Evolutionary conservation across 805 yeast species (phyloP).

Genomic region (Metschnikowia henanensis): DNA sequence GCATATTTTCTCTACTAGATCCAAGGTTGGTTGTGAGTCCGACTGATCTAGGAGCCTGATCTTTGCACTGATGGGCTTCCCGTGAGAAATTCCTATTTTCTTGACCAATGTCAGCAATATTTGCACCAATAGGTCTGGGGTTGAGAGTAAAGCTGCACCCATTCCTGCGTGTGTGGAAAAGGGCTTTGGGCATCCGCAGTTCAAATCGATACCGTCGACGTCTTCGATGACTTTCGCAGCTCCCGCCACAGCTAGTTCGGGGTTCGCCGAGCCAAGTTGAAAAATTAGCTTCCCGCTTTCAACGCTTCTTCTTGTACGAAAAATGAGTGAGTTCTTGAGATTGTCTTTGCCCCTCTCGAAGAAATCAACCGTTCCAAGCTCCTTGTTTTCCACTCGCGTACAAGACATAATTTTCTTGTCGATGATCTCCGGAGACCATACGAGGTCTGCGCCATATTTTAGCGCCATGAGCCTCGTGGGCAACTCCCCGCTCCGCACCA

Average conservation of each 20-base stretch:
- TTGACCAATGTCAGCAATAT: slow-evolving; percentile 70
- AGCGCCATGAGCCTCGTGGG: slow-evolving; percentile 84
- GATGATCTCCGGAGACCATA: slow-evolving; percentile 92
- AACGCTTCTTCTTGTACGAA: slow-evolving; percentile 64
- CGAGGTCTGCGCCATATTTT: slow-evolving; percentile 87
- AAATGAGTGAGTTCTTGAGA: slow-evolving; percentile 50
- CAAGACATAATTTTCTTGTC: slow-evolving; percentile 82
- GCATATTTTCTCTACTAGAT: slow-evolving; percentile 49
- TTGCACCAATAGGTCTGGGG: slow-evolving; percentile 75
- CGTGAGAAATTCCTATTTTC: slow-evolving; percentile 74
- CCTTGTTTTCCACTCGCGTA: slow-evolving; percentile 57
- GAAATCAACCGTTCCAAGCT: slow-evolving; percentile 61
- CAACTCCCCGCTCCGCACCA: slow-evolving; percentile 95
- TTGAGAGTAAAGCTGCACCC: slow-evolving; percentile 90
- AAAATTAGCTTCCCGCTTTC: slow-evolving; percentile 76
- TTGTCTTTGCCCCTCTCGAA: slow-evolving; percentile 28
- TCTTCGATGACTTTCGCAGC: slow-evolving; percentile 78
- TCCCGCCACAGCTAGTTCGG: slow-evolving; percentile 86
- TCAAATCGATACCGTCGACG: slow-evolving; percentile 90
- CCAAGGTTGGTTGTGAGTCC: slow-evolving; percentile 51
- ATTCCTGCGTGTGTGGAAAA: slow-evolving; percentile 93
- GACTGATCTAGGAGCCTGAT: slow-evolving; percentile 73
- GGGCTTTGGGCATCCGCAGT: slow-evolving; percentile 97
- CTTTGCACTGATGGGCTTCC: slow-evolving; percentile 87
- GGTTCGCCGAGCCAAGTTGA: slow-evolving; percentile 86